These are phyloP conservation scores for Lecanicillium sp. DNA, from an alignment of 2,329 filamentous ascomycete species.

Conservation along the genomic window DNA sequence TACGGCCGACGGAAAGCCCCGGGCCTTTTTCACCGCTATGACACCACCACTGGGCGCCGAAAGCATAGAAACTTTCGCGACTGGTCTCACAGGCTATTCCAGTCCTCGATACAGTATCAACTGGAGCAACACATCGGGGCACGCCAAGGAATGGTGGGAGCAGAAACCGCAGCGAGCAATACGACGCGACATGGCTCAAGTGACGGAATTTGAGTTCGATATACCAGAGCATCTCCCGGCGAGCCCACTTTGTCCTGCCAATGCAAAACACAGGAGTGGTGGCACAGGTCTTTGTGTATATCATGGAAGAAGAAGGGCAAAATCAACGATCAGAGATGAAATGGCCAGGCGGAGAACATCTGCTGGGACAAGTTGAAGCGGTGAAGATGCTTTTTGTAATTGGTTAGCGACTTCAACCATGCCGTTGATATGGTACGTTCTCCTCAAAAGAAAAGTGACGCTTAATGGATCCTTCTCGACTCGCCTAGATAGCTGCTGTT, in stretches of 20 bases:
- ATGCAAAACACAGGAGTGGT: slow-evolving; percentile 32
- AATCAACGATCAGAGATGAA: slow-evolving; percentile 10
- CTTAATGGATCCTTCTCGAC: no score
- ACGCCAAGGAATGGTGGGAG: slow-evolving; percentile 29
- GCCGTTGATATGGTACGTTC: no score
- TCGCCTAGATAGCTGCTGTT: no score
- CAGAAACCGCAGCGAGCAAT: slow-evolving; percentile 14
- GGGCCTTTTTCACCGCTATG: slow-evolving; percentile 35
- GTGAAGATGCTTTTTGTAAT: no score
- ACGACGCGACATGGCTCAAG: slow-evolving; percentile 12
- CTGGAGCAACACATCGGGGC: slow-evolving; percentile 15
- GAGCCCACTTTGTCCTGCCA: slow-evolving; percentile 44
- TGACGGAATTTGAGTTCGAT: slow-evolving; percentile 35
- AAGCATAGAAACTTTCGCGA: no score
- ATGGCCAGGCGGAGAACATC: slow-evolving; percentile 1
- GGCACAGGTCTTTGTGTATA: slow-evolving; percentile 43
- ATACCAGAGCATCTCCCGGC: slow-evolving; percentile 41
- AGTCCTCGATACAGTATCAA: slow-evolving; percentile 13
- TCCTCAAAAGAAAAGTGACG: no score
- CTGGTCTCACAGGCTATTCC: slow-evolving; percentile 1
- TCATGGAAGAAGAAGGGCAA: slow-evolving; percentile 29
- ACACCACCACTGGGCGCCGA: slow-evolving; percentile 16
- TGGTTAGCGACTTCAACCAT: no score
- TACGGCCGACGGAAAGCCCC: slow-evolving; percentile 25
- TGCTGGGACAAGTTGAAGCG: no score